Base-by-base conservation (phyloP, 2,329 filamentous ascomycete species). In the Bipolaris zeicola region DNA sequence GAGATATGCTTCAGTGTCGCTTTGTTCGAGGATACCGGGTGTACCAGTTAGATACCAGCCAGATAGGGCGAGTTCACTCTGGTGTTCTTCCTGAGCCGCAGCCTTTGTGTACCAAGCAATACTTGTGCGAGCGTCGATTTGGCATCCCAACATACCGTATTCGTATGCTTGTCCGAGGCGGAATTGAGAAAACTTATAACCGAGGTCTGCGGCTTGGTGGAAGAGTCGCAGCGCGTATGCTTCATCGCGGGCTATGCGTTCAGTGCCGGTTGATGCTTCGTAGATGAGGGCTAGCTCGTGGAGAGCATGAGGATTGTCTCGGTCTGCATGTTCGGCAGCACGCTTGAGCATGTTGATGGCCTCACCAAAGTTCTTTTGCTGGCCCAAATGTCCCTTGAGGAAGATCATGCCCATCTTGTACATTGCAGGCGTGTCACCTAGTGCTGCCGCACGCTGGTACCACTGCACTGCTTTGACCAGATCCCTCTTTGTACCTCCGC, bases 351-450 rank as follows among this genome's bases (percentile, higher is more conserved):
- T 98, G 20, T 87, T 88, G 22, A 97, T 85, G 16, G 92, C 93
- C 78, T 98, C 95, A 41, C 89, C 85, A 2, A 91, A 85, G 70
- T 96, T 96, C 70, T 83, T 87, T 22, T 83, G 85, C 73, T 98
- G 93, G 3, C 93, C 93, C n/a, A 99, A 84, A 26, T 98, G 82
- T 10, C 94, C 95, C 76, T 98, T 98, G 52, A 98, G 85, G 60
- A 91, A 81, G 64, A 99, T 96, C 89, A 97, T 96, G 56, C 95
- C 95, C 77, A 98, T 87, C 78, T 99, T 99, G 81, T 97, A 99
- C 92, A 98, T 96, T 28, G 93, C 95, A 0, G 94, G 90, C 1
- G 90, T 89, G 70, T 99, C 94, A 3, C 95, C 94, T 2, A 98
- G 82, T 11, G 89, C 89, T 10, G 95, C 94, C 6, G 95, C 92